phyloP scores from a whole-genome alignment of 2,329 filamentous ascomycete genomes.

The Fusarium compactum region DNA sequence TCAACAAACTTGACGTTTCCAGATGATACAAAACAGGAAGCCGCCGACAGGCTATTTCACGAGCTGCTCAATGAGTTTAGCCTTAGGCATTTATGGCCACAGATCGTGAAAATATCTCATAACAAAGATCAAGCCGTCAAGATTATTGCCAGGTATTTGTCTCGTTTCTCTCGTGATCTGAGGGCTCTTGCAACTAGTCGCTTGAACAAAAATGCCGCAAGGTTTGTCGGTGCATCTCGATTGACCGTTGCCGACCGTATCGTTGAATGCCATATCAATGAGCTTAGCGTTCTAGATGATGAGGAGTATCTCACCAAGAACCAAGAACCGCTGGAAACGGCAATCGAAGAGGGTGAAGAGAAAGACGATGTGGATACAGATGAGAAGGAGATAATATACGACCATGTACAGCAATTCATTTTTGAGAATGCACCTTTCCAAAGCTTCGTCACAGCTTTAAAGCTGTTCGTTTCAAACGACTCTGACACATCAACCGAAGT shows the following conservation, averaged over 20 bases:
- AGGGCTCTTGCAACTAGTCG: neutral
- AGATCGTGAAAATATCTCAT: neutral
- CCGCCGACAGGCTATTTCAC: neutral
- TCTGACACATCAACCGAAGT: fast-evolving
- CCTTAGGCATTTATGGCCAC: conserved; percentile 4
- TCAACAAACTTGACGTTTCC: neutral
- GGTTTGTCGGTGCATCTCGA: neutral
- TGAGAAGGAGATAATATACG: neutral
- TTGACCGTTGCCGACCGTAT: neutral
- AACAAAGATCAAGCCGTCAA: neutral
- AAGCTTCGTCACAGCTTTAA: neutral
- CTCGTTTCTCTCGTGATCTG: neutral
- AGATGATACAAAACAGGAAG: neutral
- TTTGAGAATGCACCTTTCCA: neutral
- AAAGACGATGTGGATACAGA: neutral
- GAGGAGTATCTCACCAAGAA: fast-evolving
- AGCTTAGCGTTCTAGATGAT: neutral
- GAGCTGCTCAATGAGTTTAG: neutral
- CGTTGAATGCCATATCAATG: neutral
- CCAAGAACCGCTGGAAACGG: too few relatives aligned
- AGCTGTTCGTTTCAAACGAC: neutral
- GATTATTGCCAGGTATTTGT: neutral
- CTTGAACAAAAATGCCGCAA: neutral
- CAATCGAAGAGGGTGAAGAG: neutral
- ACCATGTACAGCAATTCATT: neutral